Percentiles rank a stretch among this genome's conserved stretches.
phyloP scores from a whole-genome alignment of 441 rosid genomes.

The Jatropha multifida region DNA sequence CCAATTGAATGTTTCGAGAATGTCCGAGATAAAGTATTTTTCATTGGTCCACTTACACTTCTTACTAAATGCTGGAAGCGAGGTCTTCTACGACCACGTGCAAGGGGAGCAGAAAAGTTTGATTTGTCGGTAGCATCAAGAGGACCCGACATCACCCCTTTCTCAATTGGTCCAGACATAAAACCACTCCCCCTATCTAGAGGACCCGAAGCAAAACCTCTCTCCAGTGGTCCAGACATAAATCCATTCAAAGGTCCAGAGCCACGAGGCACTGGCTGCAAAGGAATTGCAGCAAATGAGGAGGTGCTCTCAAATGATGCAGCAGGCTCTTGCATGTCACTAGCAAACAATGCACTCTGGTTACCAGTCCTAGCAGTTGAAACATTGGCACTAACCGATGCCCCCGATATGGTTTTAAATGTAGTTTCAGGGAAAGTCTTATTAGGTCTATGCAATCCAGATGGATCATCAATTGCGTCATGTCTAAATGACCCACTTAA shows the following conservation, averaged over 20 bases:
- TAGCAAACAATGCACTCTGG: conserved; percentile 66
- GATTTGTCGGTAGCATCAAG: conserved; percentile 75
- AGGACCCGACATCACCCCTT: conserved; percentile 94
- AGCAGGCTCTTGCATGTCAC: conserved; percentile 81
- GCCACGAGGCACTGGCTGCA: conserved; percentile 89
- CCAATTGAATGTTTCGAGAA: conserved; percentile 76
- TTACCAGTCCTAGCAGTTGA: conserved; percentile 91
- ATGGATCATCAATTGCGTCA: conserved; percentile 70
- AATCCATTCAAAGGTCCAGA: conserved; percentile 86
- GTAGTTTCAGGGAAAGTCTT: conserved; percentile 81
- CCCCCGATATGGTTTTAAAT: conserved; percentile 89
- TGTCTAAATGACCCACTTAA: conserved; percentile 83
- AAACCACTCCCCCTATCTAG: conserved; percentile 80
- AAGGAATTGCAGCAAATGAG: conserved; percentile 85
- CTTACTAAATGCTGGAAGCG: conserved; percentile 68
- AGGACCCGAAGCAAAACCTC: conserved; percentile 92
- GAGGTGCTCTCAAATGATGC: conserved; percentile 97
- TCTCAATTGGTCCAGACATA: conserved; percentile 95
- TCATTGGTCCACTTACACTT: conserved; percentile 94
- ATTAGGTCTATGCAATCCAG: conserved; percentile 47
- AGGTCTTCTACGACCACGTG: conserved; percentile 58
- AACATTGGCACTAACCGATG: conserved; percentile 95
- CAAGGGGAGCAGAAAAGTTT: conserved; percentile 92
- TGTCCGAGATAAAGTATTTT: conserved; percentile 67
- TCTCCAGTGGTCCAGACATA: conserved; percentile 92